A percentile compares a stretch with the other conserved stretches of the same genome.
phyloP scores from a whole-genome alignment of 768 basidiomycete species.

The Trametes maxima region DNA sequence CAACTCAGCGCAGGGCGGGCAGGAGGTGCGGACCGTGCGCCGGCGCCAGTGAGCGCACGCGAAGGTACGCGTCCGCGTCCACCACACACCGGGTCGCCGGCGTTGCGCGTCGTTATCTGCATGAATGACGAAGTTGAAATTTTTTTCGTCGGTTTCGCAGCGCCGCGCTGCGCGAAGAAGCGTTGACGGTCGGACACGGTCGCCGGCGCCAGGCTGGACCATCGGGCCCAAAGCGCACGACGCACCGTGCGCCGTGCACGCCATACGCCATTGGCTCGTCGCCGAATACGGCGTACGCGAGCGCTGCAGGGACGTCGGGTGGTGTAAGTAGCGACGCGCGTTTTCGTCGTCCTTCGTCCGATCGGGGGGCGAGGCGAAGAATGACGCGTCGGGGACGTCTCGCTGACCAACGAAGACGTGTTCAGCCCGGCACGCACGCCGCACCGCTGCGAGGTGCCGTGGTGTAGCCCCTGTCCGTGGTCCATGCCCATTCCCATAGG shows the following conservation, averaged over 20 bases:
- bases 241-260: slow-evolving; percentile 1
- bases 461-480: not conserved
- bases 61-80: not conserved
- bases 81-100: no score
- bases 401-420: slow-evolving; percentile 13
- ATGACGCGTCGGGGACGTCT: not conserved
- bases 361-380: slow-evolving; percentile 9
- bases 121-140: no score
- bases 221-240: slow-evolving; percentile 10
- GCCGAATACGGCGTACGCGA: not conserved
- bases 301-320: not conserved
- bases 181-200: no score
- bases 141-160: no score
- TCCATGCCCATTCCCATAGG: not conserved
- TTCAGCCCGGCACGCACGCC: not conserved
- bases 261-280: slow-evolving; percentile 14
- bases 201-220: not conserved
- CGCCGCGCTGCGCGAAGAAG: no score
- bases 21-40: slow-evolving; percentile 8
- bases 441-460: not conserved
- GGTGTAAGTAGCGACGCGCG: slow-evolving; percentile 3
- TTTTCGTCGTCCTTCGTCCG: slow-evolving; percentile 6
- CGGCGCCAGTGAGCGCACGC: not conserved
- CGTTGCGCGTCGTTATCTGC: no score
- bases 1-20: not conserved